phyloP scores from a whole-genome alignment of 805 yeast genomes.

The Kluyveromyces starmeri region DNA sequence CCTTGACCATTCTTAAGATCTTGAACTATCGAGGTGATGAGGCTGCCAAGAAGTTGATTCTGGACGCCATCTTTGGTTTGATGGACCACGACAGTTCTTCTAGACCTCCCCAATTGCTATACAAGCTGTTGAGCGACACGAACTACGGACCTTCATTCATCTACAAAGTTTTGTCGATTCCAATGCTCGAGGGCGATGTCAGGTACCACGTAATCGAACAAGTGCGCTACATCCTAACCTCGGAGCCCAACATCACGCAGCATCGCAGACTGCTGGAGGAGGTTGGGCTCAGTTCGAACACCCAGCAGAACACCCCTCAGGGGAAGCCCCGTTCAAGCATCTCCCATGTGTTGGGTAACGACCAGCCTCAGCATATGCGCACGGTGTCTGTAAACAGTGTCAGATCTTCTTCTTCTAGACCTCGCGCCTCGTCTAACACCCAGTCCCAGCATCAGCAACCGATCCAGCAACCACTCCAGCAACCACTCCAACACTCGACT shows the following conservation, averaged over 20 bases:
- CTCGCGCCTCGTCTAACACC: slow-evolving; percentile 10
- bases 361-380: slow-evolving; percentile 20
- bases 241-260: slow-evolving; percentile 56
- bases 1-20: slow-evolving; percentile 71
- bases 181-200: slow-evolving; percentile 48
- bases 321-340: slow-evolving; percentile 19
- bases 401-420: slow-evolving; percentile 25
- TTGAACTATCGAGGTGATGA: slow-evolving; percentile 60
- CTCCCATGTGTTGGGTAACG: slow-evolving; percentile 19
- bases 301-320: slow-evolving; percentile 6
- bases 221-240: slow-evolving; percentile 54
- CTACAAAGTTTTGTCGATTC: slow-evolving; percentile 69
- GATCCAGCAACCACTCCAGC: slow-evolving; percentile 10
- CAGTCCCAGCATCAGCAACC: slow-evolving; percentile 8
- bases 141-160: slow-evolving; percentile 69
- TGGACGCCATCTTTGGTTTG: slow-evolving; percentile 58
- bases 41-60: slow-evolving; percentile 49
- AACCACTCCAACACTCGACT: slow-evolving; percentile 6
- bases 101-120: slow-evolving; percentile 41
- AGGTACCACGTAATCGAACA: slow-evolving; percentile 52
- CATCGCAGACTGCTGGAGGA: slow-evolving; percentile 87
- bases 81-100: slow-evolving; percentile 21
- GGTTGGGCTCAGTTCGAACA: slow-evolving; percentile 50
- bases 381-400: slow-evolving; percentile 26
- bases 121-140: slow-evolving; percentile 54